Percentiles rank a stretch among this genome's conserved stretches.
phyloP scores from a whole-genome alignment of 306 rosid genomes.

The Lotus japonicus region DNA sequence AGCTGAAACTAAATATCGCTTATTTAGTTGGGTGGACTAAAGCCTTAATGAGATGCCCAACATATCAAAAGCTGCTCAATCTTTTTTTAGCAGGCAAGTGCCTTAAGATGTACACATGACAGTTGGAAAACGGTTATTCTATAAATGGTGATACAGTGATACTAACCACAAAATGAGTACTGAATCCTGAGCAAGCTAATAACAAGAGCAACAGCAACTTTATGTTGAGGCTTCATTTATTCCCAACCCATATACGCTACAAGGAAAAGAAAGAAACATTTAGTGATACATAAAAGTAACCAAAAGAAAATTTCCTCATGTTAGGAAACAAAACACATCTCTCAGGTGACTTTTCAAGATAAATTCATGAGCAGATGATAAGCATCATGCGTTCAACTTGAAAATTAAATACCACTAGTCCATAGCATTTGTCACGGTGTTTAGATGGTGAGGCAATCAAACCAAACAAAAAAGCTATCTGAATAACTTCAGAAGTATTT shows the following conservation, averaged over 20 bases:
- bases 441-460: neutral
- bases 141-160: neutral
- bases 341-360: constrained; percentile 2
- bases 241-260: constrained; percentile 32
- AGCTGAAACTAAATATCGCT: no score
- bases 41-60: no score
- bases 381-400: constrained; percentile 1
- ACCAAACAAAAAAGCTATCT: neutral
- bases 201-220: constrained; percentile 40
- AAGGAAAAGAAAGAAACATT: constrained; percentile 19
- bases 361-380: neutral
- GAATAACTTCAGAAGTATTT: neutral
- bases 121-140: neutral
- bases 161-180: constrained; percentile 69
- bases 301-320: constrained; percentile 9
- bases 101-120: neutral
- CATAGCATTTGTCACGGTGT: neutral
- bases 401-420: constrained; percentile 2
- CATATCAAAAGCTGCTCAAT: no score
- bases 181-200: constrained; percentile 57
- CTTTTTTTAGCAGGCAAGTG: no score
- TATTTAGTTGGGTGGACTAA: no score
- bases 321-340: constrained; percentile 1
- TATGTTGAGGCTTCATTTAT: constrained; percentile 58
- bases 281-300: constrained; percentile 12